Conservation (phyloP, 2,329 filamentous ascomycete species). For the Fusarium nodosum region DNA sequence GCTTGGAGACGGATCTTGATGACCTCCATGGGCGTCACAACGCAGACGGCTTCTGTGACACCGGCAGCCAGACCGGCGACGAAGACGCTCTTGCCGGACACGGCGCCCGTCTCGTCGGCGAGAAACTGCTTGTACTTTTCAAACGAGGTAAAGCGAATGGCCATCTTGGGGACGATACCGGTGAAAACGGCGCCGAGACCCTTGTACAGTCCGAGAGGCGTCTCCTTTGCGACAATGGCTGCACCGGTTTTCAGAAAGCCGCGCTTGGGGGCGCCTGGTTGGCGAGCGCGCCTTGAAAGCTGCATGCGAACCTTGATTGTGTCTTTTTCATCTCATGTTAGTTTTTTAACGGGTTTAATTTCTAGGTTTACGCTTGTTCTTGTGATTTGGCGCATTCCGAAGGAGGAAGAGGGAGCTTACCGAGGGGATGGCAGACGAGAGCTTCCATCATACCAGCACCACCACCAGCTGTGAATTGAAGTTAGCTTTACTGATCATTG, state of each 20-base stretch:
- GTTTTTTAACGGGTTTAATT: neutral
- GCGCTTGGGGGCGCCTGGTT: slow-evolving; percentile 85
- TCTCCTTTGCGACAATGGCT: slow-evolving; percentile 91
- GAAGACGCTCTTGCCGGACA: slow-evolving; percentile 79
- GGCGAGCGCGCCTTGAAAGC: slow-evolving; percentile 86
- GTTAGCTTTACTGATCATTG: slow-evolving; percentile 28
- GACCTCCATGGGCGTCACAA: slow-evolving; percentile 99
- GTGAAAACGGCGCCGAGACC: slow-evolving; percentile 96
- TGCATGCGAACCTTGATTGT: slow-evolving; percentile 99
- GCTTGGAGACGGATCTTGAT: slow-evolving; percentile 98
- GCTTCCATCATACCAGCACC: slow-evolving; percentile 99
- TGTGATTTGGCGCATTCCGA: slow-evolving; percentile 1
- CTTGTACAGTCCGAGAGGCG: slow-evolving; percentile 94
- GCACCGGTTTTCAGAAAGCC: slow-evolving; percentile 89
- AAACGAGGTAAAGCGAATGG: slow-evolving; percentile 97
- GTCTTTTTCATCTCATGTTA: slow-evolving; percentile 64
- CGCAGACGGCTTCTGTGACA: slow-evolving; percentile 94
- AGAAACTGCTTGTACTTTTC: slow-evolving; percentile 92
- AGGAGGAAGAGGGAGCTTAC: slow-evolving; percentile 62
- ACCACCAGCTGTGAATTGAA: slow-evolving; percentile 78
- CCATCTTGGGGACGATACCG: slow-evolving; percentile 99
- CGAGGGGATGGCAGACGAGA: slow-evolving; percentile 92
- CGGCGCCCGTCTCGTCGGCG: slow-evolving; percentile 74
- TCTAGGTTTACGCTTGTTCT: slow-evolving; percentile 10
- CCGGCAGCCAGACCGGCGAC: slow-evolving; percentile 88